Evolutionary conservation across 2,329 filamentous ascomycete genomes (phyloP), one percentile per base, ranked within the genome.

Genomic region (Fusarium brachygibbosum): DNA sequence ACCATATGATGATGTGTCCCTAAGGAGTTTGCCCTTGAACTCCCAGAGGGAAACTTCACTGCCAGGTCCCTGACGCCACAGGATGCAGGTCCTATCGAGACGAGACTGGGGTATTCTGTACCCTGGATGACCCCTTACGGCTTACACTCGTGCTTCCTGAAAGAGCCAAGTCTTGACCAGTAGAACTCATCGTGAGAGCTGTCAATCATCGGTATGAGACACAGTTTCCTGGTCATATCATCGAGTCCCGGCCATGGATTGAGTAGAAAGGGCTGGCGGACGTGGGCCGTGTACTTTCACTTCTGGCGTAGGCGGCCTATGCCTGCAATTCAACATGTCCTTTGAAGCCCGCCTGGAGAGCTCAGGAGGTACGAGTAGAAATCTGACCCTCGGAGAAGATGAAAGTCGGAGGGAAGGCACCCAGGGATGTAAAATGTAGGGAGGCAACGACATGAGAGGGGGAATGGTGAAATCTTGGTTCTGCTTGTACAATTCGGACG

Each of bases 261-360:
- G 7, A 40, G 13, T 11, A 21, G 0, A 16, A 2, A 3, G 19
- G 5, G 16, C 13, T 16, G 12, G 7, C 5, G 4, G 2, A 16
- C 13, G 21, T 9, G 13, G 13, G 19, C 13, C 4, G 6, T 23
- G 19, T 11, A 6, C 12, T 13, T 13, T 38, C 6, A 21, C 9
- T 21, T 40, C 37, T 40, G 37, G 37, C 19, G 9, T 37, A 16
- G 19, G 9, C 14, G 19, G 2, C 16, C 5, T 9, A 13, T 21
- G 13, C 2, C 13, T 23, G 19, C 14, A 4, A 4, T 14, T 8
- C 19, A 5, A 6, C 12, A 14, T 23, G 12, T 14, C 19, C 12
- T 19, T 21, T 16, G 19, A 9, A 40, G 13, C 13, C 7, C 8
- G 6, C 7, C 19, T 8, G 19, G 14, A 13, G 19, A 21, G 12